Percentiles rank a stretch among this genome's conserved stretches.
Conservation (phyloP, 1,284 basidiomycete genomes). For the Athelia psychrophila region DNA sequence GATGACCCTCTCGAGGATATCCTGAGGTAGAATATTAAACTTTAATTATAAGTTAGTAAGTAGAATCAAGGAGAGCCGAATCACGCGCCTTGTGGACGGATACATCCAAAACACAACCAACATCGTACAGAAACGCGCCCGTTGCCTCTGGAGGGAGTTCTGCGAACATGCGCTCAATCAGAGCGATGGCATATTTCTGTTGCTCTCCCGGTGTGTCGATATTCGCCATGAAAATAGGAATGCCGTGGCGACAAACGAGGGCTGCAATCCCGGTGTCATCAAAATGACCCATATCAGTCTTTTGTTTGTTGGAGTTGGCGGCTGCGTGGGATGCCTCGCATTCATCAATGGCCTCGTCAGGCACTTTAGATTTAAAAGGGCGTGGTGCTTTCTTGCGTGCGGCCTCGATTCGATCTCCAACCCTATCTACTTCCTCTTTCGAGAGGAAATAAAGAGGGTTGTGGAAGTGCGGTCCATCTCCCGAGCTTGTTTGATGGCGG, state of each 20-base stretch:
- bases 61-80: neutral
- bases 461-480: neutral
- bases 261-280: constrained; percentile 15
- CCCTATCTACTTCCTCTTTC: constrained; percentile 3
- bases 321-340: constrained; percentile 14
- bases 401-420: constrained; percentile 2
- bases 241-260: constrained; percentile 14
- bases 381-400: neutral
- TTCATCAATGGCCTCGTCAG: constrained; percentile 10
- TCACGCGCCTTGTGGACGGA: neutral
- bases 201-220: constrained; percentile 13
- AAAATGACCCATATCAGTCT: constrained; percentile 12
- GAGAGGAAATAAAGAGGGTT: neutral
- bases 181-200: constrained; percentile 13
- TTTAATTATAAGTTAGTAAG: neutral
- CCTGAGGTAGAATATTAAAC: constrained; percentile 7
- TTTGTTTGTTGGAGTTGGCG: constrained; percentile 11
- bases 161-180: constrained; percentile 7
- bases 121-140: constrained; percentile 13
- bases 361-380: neutral
- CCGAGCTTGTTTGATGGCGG: neutral
- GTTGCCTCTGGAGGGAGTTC: constrained; percentile 6
- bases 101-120: constrained; percentile 14
- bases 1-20: constrained; percentile 2
- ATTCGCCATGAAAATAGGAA: constrained; percentile 11